Conservation (phyloP, 2,329 filamentous ascomycete species). For the Ilyonectria robusta region DNA sequence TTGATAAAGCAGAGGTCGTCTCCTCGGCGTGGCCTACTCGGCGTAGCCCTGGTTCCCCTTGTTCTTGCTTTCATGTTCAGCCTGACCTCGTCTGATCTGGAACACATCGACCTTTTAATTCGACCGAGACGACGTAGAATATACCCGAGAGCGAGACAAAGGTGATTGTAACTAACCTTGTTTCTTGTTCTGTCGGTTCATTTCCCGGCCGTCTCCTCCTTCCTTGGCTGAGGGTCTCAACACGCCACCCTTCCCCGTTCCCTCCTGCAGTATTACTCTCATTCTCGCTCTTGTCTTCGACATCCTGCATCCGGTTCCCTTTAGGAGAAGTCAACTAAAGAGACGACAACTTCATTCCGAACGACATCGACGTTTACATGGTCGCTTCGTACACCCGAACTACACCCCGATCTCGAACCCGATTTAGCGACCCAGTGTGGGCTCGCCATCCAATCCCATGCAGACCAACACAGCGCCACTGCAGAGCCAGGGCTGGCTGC, state of each 20-base stretch:
- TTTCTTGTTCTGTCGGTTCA: constrained; percentile 8
- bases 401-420: neutral
- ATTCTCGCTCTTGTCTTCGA: neutral
- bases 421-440: constrained; percentile 1
- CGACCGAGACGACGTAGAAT: constrained; percentile 5
- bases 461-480: constrained; percentile 3
- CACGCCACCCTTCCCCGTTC: constrained; percentile 9
- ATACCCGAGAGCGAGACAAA: constrained; percentile 11
- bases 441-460: constrained; percentile 17
- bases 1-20: constrained; percentile 1
- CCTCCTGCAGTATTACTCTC: neutral
- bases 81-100: constrained; percentile 5
- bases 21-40: neutral
- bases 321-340: neutral
- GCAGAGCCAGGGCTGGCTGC: constrained; percentile 2
- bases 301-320: neutral
- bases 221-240: neutral
- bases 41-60: neutral
- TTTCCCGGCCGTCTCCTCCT: constrained; percentile 5
- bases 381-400: neutral
- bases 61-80: neutral
- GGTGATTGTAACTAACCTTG: constrained; percentile 12
- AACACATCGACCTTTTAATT: neutral
- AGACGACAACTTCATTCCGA: neutral
- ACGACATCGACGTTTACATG: neutral